Conservation (phyloP, 176 grass and related monocot genomes). For the Eragrostis nindensis region DNA sequence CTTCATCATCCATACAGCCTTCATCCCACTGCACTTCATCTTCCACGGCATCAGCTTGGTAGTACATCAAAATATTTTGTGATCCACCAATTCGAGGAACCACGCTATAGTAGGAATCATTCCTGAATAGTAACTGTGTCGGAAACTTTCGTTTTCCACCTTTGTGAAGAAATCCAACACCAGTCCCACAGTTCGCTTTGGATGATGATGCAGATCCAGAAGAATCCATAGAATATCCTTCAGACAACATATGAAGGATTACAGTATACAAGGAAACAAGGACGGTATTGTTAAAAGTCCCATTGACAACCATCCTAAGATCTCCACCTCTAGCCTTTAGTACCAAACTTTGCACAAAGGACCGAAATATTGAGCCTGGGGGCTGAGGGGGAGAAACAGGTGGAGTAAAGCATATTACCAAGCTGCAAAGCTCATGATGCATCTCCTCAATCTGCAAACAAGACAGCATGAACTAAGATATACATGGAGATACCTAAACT, state of each 20-base stretch:
- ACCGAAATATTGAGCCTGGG: constrained; percentile 76
- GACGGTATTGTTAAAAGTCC: constrained; percentile 57
- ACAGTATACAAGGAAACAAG: constrained; percentile 81
- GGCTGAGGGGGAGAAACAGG: constrained; percentile 43
- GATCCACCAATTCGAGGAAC: constrained; percentile 74
- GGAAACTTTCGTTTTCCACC: constrained; percentile 71
- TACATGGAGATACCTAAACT: neutral
- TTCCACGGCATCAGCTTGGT: constrained; percentile 48
- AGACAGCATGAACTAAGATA: neutral
- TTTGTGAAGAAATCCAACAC: constrained; percentile 79
- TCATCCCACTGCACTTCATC: constrained; percentile 80
- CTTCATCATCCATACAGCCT: constrained; percentile 69
- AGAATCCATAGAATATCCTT: constrained; percentile 65
- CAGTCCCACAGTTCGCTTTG: constrained; percentile 55
- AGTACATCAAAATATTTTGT: constrained; percentile 58
- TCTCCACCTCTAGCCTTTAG: constrained; percentile 66
- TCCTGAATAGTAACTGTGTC: constrained; percentile 60
- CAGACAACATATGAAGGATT: constrained; percentile 77
- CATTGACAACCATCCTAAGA: constrained; percentile 52
- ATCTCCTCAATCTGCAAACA: constrained; percentile 81
- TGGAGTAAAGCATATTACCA: constrained; percentile 75
- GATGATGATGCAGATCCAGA: constrained; percentile 49
- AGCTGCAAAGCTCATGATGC: constrained; percentile 71
- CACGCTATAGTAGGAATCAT: constrained; percentile 58
- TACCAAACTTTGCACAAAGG: constrained; percentile 69